Conservation (phyloP, 1,284 basidiomycete genomes). For the Marasmius oreades region DNA sequence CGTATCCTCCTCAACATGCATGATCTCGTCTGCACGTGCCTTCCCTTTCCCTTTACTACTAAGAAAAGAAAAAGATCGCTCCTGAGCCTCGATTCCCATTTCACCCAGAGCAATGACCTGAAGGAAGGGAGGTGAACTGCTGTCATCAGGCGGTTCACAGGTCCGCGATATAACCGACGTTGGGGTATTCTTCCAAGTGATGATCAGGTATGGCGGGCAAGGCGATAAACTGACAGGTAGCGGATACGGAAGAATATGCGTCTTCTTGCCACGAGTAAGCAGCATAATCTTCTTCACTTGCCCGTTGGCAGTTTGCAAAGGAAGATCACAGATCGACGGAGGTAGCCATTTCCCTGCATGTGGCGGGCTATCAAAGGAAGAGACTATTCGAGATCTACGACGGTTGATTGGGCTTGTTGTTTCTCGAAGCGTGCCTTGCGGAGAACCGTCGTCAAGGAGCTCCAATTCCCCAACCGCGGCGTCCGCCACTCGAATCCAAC, state of each 20-base stretch:
- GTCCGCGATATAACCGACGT: slow-evolving; percentile 53
- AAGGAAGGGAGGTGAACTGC: slow-evolving; percentile 42
- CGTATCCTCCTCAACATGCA: slow-evolving; percentile 56
- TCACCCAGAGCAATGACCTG: slow-evolving; percentile 68
- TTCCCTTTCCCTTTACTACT: slow-evolving; percentile 47
- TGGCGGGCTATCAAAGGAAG: slow-evolving; percentile 13
- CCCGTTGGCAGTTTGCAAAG: slow-evolving; percentile 28
- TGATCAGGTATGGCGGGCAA: slow-evolving; percentile 45
- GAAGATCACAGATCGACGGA: slow-evolving; percentile 50
- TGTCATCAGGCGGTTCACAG: slow-evolving; percentile 30
- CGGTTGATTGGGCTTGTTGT: slow-evolving; percentile 19
- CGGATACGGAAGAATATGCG: slow-evolving; percentile 65
- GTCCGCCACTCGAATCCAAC: slow-evolving; percentile 72
- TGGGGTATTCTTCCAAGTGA: slow-evolving; percentile 60
- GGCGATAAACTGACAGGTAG: slow-evolving; percentile 50
- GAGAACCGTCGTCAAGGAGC: slow-evolving; percentile 48
- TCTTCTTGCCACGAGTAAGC: slow-evolving; percentile 64
- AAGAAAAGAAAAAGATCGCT: slow-evolving; percentile 43
- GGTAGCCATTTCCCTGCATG: slow-evolving; percentile 45
- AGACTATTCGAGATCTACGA: slow-evolving; percentile 24
- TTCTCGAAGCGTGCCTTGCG: slow-evolving; percentile 19
- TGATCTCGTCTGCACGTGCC: slow-evolving; percentile 37
- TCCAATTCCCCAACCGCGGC: slow-evolving; percentile 75
- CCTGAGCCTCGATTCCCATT: slow-evolving; percentile 68
- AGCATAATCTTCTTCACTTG: slow-evolving; percentile 46